Base-by-base conservation (phyloP, 2,329 filamentous ascomycete species). In the Aureobasidium melanogenum region DNA sequence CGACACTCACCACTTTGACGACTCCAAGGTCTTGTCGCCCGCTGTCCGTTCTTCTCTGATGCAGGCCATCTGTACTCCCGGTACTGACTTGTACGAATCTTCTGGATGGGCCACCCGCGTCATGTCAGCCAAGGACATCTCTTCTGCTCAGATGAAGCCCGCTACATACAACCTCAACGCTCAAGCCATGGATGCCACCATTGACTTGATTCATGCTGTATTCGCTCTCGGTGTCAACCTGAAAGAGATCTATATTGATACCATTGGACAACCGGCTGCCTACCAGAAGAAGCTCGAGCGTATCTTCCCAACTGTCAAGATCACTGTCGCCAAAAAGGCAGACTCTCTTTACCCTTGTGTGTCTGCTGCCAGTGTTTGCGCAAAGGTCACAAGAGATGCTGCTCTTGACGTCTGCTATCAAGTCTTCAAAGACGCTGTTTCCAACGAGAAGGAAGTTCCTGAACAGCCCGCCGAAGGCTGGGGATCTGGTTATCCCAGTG, bases 401-500 rank as follows among this genome's bases (percentile, higher is more conserved):
- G 91, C 91, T 5, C 80, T 97, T 26, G 92, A 97, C 69, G 84
- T 88, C 2, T 80, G 93, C 44, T 93, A 89, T 69, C 79, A 82
- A 61, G 75, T 77, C 5, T 80, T 84, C 63, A 64, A 67, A 14
- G 69, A 69, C 61, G 69, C 72, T 43, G 74, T 66, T 10, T 68
- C 64, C 5, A 70, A 69, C 19, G 69, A 70, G 63, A 65, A 69
- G 32, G 58, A 67, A 64, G 64, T 71, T 47, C 63, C 65, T 12
- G 30, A 57, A 24, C 39, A 62, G 6, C 54, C 65, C 19, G 72
- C 72, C 1, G 77, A 80, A 17, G 79, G 77, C 5, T 97, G 94
- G 91, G 94, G 94, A 0, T 96, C 90, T 0, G 94, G 94, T 0
- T 99, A 99, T 72, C 94, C 94, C 0, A 91, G 88, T 1, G 94